These are phyloP conservation scores for Stentor coeruleus DNA, from an alignment of 73 alveolate genomes.

Conservation along the genomic window DNA sequence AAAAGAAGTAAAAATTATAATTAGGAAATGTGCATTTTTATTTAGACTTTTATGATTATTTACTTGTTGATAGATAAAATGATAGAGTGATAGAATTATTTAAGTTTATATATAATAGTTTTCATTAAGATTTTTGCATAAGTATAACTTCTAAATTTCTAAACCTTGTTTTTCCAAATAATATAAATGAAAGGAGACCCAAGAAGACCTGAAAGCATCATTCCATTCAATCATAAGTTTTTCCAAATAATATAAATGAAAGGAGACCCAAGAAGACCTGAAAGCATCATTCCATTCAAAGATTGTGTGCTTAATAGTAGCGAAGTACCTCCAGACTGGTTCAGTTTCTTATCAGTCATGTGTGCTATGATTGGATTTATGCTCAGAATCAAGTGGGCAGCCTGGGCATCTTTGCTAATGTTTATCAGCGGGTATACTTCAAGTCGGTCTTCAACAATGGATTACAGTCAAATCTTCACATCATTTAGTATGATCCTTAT, in stretches of 20 bases:
- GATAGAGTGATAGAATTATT: too few relatives aligned
- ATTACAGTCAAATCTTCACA: background rate
- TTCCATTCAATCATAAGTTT: background rate
- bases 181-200: conserved; percentile 23
- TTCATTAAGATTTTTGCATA: too few relatives aligned
- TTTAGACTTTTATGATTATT: too few relatives aligned
- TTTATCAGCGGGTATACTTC: background rate
- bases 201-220: background rate
- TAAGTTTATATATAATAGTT: too few relatives aligned
- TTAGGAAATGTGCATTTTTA: too few relatives aligned
- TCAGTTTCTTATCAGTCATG: conserved; percentile 1
- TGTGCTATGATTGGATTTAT: conserved; percentile 19
- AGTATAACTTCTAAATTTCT: too few relatives aligned
- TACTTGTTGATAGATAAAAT: too few relatives aligned
- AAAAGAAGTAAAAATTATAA: background rate
- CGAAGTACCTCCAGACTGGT: conserved; percentile 13
- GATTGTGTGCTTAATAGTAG: background rate
- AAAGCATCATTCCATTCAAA: conserved; percentile 2
- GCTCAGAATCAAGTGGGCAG: conserved; percentile 21
- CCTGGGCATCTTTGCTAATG: background rate
- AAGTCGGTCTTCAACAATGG: background rate
- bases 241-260: conserved; percentile 16
- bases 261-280: conserved; percentile 12
- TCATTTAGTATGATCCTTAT: conserved; percentile 1
- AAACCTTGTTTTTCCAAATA: too few relatives aligned